phyloP scores from a whole-genome alignment of 305 asterid species.

The Solanum hybrid region DNA sequence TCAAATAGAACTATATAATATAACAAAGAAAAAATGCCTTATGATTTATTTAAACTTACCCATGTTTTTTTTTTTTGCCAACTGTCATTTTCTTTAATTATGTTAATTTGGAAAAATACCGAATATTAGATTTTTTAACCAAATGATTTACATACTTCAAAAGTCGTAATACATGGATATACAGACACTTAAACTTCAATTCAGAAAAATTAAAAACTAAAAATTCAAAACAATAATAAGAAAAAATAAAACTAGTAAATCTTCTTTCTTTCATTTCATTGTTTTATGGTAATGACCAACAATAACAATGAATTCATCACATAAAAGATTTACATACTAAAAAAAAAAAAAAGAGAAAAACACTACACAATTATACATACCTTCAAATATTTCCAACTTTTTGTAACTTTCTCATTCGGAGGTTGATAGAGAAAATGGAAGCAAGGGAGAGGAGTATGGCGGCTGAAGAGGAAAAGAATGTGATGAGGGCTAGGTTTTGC shows the following conservation, averaged over 20 bases:
- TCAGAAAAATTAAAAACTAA: too few relatives aligned
- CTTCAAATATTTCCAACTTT: neutral
- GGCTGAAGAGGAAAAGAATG: neutral
- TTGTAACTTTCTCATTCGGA: neutral
- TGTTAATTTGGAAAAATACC: neutral
- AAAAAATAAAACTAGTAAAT: neutral
- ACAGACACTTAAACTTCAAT: neutral
- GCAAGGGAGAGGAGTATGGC: neutral
- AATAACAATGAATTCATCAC: neutral
- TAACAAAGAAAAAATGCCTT: neutral
- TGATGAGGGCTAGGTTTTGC: neutral
- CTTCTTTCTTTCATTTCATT: neutral
- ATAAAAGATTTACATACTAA: too few relatives aligned
- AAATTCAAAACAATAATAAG: neutral
- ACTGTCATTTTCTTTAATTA: neutral
- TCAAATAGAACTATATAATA: too few relatives aligned
- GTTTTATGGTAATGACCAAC: neutral
- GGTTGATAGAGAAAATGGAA: neutral
- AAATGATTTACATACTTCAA: neutral
- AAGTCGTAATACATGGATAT: neutral
- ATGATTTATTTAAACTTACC: neutral
- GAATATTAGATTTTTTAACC: neutral
- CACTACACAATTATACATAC: neutral
- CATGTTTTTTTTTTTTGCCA: neutral
- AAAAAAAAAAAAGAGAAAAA: too few relatives aligned